Percentiles rank a stretch among this genome's conserved stretches.
Evolutionary conservation across 257 asterid genomes (phyloP).

Genomic region (Nyctanthes arbortristis): DNA sequence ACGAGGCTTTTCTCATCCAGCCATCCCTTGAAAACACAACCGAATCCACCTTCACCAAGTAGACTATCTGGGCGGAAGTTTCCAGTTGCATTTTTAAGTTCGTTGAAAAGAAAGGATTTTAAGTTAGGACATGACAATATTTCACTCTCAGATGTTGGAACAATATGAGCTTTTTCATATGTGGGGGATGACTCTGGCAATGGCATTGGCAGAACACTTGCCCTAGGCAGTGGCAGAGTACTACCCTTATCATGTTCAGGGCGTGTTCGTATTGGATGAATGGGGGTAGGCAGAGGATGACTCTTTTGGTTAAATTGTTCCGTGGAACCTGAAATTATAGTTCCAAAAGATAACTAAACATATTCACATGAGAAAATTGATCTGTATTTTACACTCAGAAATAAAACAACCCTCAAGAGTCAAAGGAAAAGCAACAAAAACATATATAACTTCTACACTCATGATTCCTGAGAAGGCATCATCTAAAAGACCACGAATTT

Average conservation of each 20-base stretch:
- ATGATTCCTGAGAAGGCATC: no score
- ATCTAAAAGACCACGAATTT: no score
- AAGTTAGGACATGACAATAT: slow-evolving; percentile 45
- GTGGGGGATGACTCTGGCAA: slow-evolving; percentile 18
- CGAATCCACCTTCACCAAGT: slow-evolving; percentile 61
- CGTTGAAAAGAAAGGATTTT: slow-evolving; percentile 33
- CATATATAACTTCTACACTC: no score
- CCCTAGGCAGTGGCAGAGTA: no score
- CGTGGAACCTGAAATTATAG: slow-evolving; percentile 14
- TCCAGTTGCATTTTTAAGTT: slow-evolving; percentile 38
- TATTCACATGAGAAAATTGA: no score
- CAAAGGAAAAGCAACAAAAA: no score
- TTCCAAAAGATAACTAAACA: no score
- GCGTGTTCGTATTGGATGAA: neutral
- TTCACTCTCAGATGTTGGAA: slow-evolving; percentile 45
- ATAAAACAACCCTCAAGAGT: no score
- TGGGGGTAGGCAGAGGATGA: slow-evolving; percentile 55
- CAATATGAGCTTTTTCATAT: neutral
- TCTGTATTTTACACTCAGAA: no score
- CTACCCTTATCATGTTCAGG: slow-evolving; percentile 13
- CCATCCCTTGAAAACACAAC: slow-evolving; percentile 59
- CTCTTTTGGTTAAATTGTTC: slow-evolving; percentile 29
- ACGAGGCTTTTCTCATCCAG: slow-evolving; percentile 38
- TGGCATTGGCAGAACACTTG: slow-evolving; percentile 44
- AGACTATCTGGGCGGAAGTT: slow-evolving; percentile 34